phyloP scores from a whole-genome alignment of 495 filamentous ascomycete genomes.

The Haplographium delicatum region DNA sequence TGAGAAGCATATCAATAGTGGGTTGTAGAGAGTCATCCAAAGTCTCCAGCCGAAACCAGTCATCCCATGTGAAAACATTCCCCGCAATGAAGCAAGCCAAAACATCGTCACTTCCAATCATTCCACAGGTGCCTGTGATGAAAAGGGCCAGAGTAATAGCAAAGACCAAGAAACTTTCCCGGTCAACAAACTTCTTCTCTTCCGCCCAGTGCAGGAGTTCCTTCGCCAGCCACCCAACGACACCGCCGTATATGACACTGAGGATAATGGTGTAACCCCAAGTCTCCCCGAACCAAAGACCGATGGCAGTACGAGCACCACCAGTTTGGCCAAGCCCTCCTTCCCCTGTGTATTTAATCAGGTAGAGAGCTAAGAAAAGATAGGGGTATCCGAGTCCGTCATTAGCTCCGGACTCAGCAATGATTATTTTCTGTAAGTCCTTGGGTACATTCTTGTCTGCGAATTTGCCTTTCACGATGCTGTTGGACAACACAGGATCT shows the following conservation, averaged over 20 bases:
- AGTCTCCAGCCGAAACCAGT: conserved; percentile 89
- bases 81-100: conserved; percentile 92
- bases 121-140: conserved; percentile 78
- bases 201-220: conserved; percentile 81
- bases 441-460: conserved; percentile 86
- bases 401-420: conserved; percentile 87
- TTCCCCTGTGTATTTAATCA: conserved; percentile 67
- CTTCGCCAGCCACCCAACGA: conserved; percentile 75
- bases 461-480: conserved; percentile 90
- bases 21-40: conserved; percentile 86
- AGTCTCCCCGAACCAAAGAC: conserved; percentile 81
- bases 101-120: conserved; percentile 89
- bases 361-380: conserved; percentile 76
- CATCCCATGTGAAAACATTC: conserved; percentile 84
- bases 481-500: conserved; percentile 83
- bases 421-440: conserved; percentile 76
- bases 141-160: conserved; percentile 79
- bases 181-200: conserved; percentile 75
- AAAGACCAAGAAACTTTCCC: conserved; percentile 88
- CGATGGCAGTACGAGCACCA: conserved; percentile 66
- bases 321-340: conserved; percentile 40
- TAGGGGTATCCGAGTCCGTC: conserved; percentile 82
- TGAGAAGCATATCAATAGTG: conserved; percentile 76
- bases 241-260: conserved; percentile 70
- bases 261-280: conserved; percentile 80